Base-by-base conservation (phyloP, 495 filamentous ascomycete genomes). In the Penicillium lagena region DNA sequence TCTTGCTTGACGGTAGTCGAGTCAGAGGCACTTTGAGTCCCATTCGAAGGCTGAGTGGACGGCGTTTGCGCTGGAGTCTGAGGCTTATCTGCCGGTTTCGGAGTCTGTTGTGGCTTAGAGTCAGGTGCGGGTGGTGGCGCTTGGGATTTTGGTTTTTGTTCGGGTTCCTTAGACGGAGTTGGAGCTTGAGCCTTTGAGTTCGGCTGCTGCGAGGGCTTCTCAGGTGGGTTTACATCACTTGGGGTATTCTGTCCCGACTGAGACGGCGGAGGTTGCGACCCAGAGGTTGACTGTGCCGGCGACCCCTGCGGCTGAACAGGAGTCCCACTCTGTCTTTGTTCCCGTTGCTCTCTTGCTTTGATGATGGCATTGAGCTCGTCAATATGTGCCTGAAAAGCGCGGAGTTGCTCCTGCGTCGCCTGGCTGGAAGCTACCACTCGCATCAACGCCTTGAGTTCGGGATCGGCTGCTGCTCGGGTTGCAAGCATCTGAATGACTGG, bases 401-500 rank as follows among this genome's bases (percentile, higher is more conserved):
- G 83, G 11, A 99, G 74, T 52, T 97, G 88, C 29, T 84, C 76
- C 40, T 80, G 78, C 2, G 79, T 77, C 2, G 94, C 94, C 45
- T 88, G 81, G 14, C 90, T 93, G 17, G 85, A 82, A 5, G 94
- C 94, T 8, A 99, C 94, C 10, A 90, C 81, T 55, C 88, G 85
- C 94, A 99, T 99, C 9, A 99, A 75, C n/a, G 83, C 81, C 54
- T 96, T 90, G n/a, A 99, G 72, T 38, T 89, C 78, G 2, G 86
- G 82, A 59, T 99, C 87, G 12, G 85, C 81, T 1, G 87, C 86
- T 12, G 94, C 94, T 52, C 81, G 79, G 48, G 88, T 87, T 2
- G 94, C 94, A 35, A 99, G 68, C 61, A 89, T 89, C 43, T 95
- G 86, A 45, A 99, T 99, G 35, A 99, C 94, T 4, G 94, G 94